Percentiles rank a stretch among this genome's conserved stretches.
phyloP scores from a whole-genome alignment of 2,329 filamentous ascomycete species.

The Phoma sp. region DNA sequence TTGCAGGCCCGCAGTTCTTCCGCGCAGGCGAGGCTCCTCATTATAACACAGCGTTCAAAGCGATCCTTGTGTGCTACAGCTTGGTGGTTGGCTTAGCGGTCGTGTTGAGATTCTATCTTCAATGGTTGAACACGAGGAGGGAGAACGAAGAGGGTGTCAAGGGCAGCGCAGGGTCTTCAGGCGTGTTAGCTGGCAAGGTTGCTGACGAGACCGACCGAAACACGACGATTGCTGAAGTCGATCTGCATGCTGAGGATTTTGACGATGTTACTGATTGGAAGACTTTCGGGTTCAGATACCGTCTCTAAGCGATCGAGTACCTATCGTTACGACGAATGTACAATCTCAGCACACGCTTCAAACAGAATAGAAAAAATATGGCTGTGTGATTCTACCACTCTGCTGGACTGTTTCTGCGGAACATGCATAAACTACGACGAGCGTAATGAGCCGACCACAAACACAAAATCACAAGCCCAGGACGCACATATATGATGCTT shows the following conservation, averaged over 20 bases:
- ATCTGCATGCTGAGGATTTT: slow-evolving; percentile 29
- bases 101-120: slow-evolving; percentile 26
- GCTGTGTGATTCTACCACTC: too few relatives aligned
- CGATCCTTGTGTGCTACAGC: slow-evolving; percentile 28
- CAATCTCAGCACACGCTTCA: too few relatives aligned
- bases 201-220: slow-evolving; percentile 3
- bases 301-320: slow-evolving; percentile 5
- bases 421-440: too few relatives aligned
- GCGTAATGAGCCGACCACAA: too few relatives aligned
- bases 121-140: slow-evolving; percentile 30
- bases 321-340: too few relatives aligned
- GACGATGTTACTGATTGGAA: slow-evolving; percentile 38
- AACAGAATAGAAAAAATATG: too few relatives aligned
- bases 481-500: too few relatives aligned
- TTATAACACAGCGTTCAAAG: slow-evolving; percentile 11
- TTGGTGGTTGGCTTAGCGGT: slow-evolving; percentile 42
- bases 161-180: slow-evolving; percentile 29
- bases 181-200: slow-evolving; percentile 27
- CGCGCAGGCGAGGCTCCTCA: not conserved
- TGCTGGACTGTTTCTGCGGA: too few relatives aligned
- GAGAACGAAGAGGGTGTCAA: slow-evolving; percentile 28
- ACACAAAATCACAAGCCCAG: too few relatives aligned
- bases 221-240: slow-evolving; percentile 11
- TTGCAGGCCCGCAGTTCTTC: slow-evolving; percentile 11
- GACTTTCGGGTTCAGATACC: slow-evolving; percentile 36